Conservation (phyloP, 1,284 basidiomycete genomes). For the Kalmanozyma brasiliensis region DNA sequence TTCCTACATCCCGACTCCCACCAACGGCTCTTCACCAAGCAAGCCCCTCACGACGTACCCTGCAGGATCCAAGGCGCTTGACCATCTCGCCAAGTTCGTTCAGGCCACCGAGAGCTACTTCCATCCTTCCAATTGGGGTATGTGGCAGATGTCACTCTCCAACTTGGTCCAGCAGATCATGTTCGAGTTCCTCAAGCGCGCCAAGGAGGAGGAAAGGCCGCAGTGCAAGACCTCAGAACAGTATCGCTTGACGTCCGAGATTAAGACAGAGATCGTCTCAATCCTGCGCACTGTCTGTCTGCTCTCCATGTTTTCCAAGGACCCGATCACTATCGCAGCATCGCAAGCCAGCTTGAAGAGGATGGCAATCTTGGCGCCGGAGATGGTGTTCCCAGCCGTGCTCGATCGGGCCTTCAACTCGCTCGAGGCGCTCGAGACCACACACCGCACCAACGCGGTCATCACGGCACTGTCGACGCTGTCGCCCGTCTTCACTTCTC, state of each 20-base stretch:
- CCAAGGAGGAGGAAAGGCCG: constrained; percentile 78
- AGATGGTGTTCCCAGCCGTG: constrained; percentile 88
- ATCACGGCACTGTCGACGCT: constrained; percentile 87
- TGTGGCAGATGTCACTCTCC: constrained; percentile 74
- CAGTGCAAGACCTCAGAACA: constrained; percentile 82
- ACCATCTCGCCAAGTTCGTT: constrained; percentile 86
- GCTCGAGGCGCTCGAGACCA: constrained; percentile 75
- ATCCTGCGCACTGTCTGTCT: constrained; percentile 87
- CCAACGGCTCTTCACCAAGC: constrained; percentile 14
- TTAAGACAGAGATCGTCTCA: constrained; percentile 84
- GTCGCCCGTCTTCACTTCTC: constrained; percentile 80
- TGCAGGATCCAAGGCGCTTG: constrained; percentile 88
- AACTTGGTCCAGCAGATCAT: constrained; percentile 84
- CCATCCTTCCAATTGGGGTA: constrained; percentile 74
- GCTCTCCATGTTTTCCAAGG: constrained; percentile 93
- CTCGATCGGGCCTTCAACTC: constrained; percentile 91
- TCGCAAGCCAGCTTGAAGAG: constrained; percentile 72
- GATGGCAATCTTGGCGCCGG: constrained; percentile 84
- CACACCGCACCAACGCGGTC: constrained; percentile 72
- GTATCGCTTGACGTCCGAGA: constrained; percentile 81
- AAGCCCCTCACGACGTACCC: constrained; percentile 71
- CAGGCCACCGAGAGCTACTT: constrained; percentile 94
- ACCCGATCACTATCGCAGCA: constrained; percentile 70
- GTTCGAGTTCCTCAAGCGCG: constrained; percentile 76
- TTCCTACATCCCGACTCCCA: constrained; percentile 32